A percentile compares a stretch with the other conserved stretches of the same genome.
These are phyloP conservation scores for Lentithecium fluviatile DNA, from an alignment of 495 filamentous ascomycete genomes.

Conservation along the genomic window DNA sequence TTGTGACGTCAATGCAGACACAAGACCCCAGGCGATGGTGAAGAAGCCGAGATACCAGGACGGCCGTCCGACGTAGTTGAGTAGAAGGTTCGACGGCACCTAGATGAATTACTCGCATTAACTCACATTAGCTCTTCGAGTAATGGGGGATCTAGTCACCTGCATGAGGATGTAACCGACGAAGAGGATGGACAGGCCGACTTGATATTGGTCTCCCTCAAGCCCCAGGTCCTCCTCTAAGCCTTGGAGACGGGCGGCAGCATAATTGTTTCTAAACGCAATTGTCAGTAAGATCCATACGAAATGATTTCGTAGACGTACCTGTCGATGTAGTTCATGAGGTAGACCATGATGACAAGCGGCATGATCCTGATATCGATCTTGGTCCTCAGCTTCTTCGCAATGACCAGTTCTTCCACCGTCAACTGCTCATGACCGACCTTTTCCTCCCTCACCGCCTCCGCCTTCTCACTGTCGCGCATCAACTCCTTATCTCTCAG, in stretches of 20 bases:
- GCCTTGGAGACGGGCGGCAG: slow-evolving; percentile 43
- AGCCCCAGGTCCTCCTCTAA: slow-evolving; percentile 11
- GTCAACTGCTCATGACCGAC: slow-evolving; percentile 46
- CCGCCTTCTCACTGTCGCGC: slow-evolving; percentile 41
- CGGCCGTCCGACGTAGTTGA: slow-evolving; percentile 17
- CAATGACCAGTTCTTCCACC: slow-evolving; percentile 48
- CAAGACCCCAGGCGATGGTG: slow-evolving; percentile 10
- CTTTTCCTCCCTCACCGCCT: slow-evolving; percentile 49
- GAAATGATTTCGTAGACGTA: background rate
- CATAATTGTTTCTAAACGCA: slow-evolving; percentile 52
- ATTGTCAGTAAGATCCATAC: background rate
- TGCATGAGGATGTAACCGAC: slow-evolving; percentile 14
- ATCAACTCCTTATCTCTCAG: slow-evolving; percentile 44
- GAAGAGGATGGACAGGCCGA: slow-evolving; percentile 23
- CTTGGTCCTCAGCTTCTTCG: slow-evolving; percentile 50
- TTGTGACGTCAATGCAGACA: slow-evolving; percentile 13
- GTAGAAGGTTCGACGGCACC: slow-evolving; percentile 19
- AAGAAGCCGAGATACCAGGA: slow-evolving; percentile 15
- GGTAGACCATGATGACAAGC: slow-evolving; percentile 55
- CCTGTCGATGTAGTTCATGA: slow-evolving; percentile 60
- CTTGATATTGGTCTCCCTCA: slow-evolving; percentile 18
- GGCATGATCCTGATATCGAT: slow-evolving; percentile 59
- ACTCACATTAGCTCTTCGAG: too few species aligned
- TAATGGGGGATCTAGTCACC: too few species aligned
- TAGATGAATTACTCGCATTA: too few species aligned